Evolutionary conservation across 2,329 filamentous ascomycete genomes (phyloP).

Genomic region (Epichloe gansuensis): DNA sequence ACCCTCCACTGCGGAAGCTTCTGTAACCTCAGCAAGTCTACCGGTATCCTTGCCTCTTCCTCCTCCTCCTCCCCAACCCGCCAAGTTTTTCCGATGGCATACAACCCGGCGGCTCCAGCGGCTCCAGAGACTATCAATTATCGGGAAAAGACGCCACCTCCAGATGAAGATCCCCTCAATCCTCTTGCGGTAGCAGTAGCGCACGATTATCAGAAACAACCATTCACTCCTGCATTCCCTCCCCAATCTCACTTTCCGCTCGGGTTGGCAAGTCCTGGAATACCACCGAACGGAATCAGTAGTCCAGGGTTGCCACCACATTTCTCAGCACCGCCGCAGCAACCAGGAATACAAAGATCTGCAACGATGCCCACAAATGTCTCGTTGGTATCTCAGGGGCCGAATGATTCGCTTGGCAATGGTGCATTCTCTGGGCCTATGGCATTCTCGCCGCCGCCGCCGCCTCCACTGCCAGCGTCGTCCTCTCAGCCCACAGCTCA

Average conservation of each 20-base stretch:
- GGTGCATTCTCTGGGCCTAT: slow-evolving; percentile 28
- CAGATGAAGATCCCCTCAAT: slow-evolving; percentile 49
- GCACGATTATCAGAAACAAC: slow-evolving; percentile 41
- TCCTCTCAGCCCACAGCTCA: not conserved
- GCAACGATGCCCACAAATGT: slow-evolving; percentile 35
- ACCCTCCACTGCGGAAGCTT: slow-evolving; percentile 7
- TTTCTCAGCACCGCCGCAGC: slow-evolving; percentile 25
- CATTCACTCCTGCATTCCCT: slow-evolving; percentile 40
- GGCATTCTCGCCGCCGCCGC: slow-evolving; percentile 27
- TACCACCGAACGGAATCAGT: slow-evolving; percentile 12
- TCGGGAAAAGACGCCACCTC: slow-evolving; percentile 71
- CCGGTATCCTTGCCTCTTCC: slow-evolving; percentile 9
- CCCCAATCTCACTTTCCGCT: slow-evolving; percentile 30
- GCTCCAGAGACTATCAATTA: slow-evolving; percentile 60
- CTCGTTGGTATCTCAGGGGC: slow-evolving; percentile 15
- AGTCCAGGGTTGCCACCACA: slow-evolving; percentile 24
- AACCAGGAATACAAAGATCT: slow-evolving; percentile 35
- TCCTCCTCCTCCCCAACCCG: slow-evolving; percentile 18
- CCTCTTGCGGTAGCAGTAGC: slow-evolving; percentile 46
- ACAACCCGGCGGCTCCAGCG: slow-evolving; percentile 68
- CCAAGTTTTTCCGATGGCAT: slow-evolving; percentile 53
- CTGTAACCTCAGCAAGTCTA: slow-evolving; percentile 4
- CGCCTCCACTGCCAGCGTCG: slow-evolving; percentile 14
- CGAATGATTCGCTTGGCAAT: slow-evolving; percentile 25
- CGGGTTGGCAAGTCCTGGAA: slow-evolving; percentile 29